These are phyloP conservation scores for Umbellularia californica DNA, from an alignment of 164 flowering plant genomes.

Conservation along the genomic window DNA sequence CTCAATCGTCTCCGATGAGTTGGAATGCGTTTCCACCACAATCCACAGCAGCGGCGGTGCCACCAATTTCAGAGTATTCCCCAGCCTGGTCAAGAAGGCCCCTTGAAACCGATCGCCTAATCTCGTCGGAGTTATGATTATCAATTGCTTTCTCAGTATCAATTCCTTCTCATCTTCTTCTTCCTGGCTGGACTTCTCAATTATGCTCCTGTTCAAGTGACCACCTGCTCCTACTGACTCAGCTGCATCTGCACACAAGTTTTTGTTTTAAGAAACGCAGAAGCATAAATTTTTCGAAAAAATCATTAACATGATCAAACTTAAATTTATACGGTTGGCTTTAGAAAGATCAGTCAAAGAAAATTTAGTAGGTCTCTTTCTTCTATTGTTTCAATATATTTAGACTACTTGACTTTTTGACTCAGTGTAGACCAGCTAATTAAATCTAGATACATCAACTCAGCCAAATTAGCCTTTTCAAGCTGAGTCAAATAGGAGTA, in stretches of 20 bases:
- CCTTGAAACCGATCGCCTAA: slow-evolving; percentile 26
- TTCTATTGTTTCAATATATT: no score
- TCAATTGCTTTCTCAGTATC: slow-evolving; percentile 37
- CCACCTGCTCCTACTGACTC: not conserved
- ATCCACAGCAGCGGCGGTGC: slow-evolving; percentile 80
- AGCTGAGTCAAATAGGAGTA: no score
- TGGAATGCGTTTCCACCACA: slow-evolving; percentile 54
- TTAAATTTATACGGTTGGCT: no score
- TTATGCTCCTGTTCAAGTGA: slow-evolving; percentile 25
- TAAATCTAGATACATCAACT: no score
- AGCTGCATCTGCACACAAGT: not conserved
- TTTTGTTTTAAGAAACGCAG: no score
- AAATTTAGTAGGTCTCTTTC: no score
- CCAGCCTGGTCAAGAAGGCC: slow-evolving; percentile 48
- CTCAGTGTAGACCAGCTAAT: no score
- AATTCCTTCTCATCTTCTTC: slow-evolving; percentile 6
- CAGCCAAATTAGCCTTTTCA: no score
- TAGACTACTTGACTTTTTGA: no score
- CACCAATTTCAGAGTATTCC: slow-evolving; percentile 59
- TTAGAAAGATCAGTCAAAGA: no score
- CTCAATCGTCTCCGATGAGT: slow-evolving; percentile 45
- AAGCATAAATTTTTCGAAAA: no score
- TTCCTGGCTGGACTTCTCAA: slow-evolving; percentile 22
- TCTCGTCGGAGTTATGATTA: slow-evolving; percentile 59
- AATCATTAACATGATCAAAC: no score